Evolutionary conservation across 2,329 filamentous ascomycete species (phyloP).

Genomic region (Thyridium curvatum): DNA sequence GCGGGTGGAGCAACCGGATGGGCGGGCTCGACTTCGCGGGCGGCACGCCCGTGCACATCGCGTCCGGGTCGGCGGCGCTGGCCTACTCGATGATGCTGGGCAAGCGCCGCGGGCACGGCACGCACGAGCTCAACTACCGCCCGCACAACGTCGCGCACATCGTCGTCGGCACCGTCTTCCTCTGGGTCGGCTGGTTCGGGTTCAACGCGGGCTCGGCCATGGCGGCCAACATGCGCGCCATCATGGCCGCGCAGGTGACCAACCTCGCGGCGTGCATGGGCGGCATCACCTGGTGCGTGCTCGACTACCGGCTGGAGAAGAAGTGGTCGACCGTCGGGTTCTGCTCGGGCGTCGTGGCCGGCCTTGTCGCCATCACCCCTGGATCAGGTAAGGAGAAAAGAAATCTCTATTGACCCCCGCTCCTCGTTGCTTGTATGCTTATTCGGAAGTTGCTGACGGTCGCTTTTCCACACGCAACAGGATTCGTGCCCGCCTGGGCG

Average conservation of each 20-base stretch:
- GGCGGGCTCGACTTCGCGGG: constrained; percentile 85
- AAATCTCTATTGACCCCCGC: too few relatives aligned
- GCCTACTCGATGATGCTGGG: constrained; percentile 91
- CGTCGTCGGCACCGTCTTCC: constrained; percentile 85
- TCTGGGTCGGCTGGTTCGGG: constrained; percentile 94
- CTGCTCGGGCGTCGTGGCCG: constrained; percentile 84
- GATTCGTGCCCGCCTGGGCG: constrained; percentile 77
- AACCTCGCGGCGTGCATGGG: constrained; percentile 80
- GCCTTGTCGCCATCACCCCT: constrained; percentile 82
- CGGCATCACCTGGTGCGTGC: constrained; percentile 81
- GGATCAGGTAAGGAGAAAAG: constrained; percentile 67
- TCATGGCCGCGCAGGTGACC: constrained; percentile 83
- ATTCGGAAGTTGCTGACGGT: too few relatives aligned
- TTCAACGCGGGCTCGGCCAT: constrained; percentile 87
- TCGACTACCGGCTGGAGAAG: constrained; percentile 82
- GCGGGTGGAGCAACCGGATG: constrained; percentile 73
- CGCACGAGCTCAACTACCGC: constrained; percentile 83
- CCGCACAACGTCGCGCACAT: constrained; percentile 92
- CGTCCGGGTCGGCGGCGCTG: constrained; percentile 74
- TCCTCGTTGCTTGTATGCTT: too few relatives aligned
- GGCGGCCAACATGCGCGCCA: constrained; percentile 72
- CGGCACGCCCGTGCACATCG: constrained; percentile 84
- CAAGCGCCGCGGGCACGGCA: constrained; percentile 77
- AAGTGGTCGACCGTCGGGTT: constrained; percentile 94
- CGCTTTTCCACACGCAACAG: too few relatives aligned